phyloP scores from a whole-genome alignment of 2,329 filamentous ascomycete genomes.

The Fusarium sublunatum region DNA sequence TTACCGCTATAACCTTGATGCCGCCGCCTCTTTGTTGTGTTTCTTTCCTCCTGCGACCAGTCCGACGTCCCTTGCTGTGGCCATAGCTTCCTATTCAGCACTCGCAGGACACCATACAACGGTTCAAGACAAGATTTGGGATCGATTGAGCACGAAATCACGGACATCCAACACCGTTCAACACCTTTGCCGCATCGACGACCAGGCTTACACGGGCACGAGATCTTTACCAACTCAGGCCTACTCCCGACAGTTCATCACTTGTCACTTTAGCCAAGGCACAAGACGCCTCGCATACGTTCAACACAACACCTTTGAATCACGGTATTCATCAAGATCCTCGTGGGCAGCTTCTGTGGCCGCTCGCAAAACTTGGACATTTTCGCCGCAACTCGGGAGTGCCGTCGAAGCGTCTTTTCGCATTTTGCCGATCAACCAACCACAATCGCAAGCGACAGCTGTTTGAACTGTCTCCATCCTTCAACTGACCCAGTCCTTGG shows the following conservation, averaged over 20 bases:
- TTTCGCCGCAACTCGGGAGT: constrained; percentile 31
- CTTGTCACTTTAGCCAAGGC: constrained; percentile 15
- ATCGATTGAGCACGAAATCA: constrained; percentile 15
- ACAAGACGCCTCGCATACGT: constrained; percentile 7
- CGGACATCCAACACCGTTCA: constrained; percentile 25
- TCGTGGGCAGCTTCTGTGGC: constrained; percentile 19
- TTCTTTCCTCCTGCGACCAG: constrained; percentile 30
- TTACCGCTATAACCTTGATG: constrained; percentile 34
- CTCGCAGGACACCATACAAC: constrained; percentile 12
- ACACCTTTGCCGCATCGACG: constrained; percentile 18
- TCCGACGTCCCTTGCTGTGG: constrained; percentile 28
- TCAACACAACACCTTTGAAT: constrained; percentile 24
- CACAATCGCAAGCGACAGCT: constrained; percentile 31
- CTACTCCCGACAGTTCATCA: constrained; percentile 21
- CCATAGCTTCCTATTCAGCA: constrained; percentile 16
- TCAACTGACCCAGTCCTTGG: constrained; percentile 28
- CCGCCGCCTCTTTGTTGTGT: constrained; percentile 31
- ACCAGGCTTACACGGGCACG: constrained; percentile 35
- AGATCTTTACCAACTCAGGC: constrained; percentile 33
- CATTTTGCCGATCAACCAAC: constrained; percentile 38
- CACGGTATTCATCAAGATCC: constrained; percentile 29
- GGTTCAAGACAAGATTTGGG: constrained; percentile 7
- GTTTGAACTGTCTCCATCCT: constrained; percentile 34
- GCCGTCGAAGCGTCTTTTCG: constrained; percentile 33
- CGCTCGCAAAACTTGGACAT: constrained; percentile 24